Evolutionary conservation across 352 stramenopile genomes (phyloP).

Genomic region (Phytophthora cactorum): DNA sequence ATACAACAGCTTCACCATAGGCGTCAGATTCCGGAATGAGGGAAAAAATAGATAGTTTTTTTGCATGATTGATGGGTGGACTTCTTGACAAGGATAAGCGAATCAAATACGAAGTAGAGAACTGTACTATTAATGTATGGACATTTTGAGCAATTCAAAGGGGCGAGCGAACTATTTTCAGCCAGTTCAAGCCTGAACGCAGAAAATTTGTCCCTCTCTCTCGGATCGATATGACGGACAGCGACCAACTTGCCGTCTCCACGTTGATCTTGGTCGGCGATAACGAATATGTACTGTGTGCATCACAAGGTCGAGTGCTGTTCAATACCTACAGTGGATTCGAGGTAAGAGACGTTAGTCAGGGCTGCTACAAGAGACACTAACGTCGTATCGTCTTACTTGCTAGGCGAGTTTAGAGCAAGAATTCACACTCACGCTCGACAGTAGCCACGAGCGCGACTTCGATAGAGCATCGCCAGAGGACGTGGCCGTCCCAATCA

Average conservation of each 20-base stretch:
- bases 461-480: not conserved
- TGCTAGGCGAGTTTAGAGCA: constrained; percentile 14
- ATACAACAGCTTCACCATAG: no score
- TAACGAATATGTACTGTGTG: constrained; percentile 21
- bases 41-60: no score
- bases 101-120: no score
- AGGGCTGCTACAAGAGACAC: not conserved
- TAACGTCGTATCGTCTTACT: constrained; percentile 14
- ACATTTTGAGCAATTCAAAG: no score
- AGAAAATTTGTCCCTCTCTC: not conserved
- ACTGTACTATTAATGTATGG: no score
- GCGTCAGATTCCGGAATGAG: no score
- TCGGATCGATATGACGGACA: constrained; percentile 2
- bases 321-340: constrained; percentile 22
- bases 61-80: no score
- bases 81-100: no score
- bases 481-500: constrained; percentile 38
- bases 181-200: constrained; percentile 6
- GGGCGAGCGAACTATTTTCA: no score
- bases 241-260: constrained; percentile 12
- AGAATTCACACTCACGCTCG: constrained; percentile 23
- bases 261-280: constrained; percentile 28
- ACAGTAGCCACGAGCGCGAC: constrained; percentile 1
- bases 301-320: constrained; percentile 13
- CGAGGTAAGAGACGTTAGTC: constrained; percentile 14